Percentiles rank a stretch among this genome's conserved stretches.
Evolutionary conservation across 768 basidiomycete species (phyloP).

Genomic region (Myochromella boudieri): DNA sequence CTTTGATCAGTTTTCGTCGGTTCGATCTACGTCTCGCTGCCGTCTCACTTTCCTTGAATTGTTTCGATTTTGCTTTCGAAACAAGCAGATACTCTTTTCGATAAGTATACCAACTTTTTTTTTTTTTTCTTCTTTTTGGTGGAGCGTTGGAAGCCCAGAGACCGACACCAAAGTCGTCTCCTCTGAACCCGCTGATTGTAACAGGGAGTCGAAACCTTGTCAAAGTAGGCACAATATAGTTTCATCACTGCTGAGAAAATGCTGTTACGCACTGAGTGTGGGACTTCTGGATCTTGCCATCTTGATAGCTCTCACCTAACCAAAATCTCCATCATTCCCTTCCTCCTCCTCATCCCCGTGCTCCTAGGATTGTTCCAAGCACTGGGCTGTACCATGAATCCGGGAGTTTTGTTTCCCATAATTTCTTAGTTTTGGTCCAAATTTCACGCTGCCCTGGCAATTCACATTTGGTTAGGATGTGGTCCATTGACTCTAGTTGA

Average conservation of each 20-base stretch:
- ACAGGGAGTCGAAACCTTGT: background rate
- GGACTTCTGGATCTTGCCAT: too few relatives aligned
- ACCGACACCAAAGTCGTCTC: too few relatives aligned
- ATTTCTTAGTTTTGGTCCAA: background rate
- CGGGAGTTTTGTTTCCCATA: background rate
- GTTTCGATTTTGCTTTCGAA: too few relatives aligned
- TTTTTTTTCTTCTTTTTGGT: too few relatives aligned
- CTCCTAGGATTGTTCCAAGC: background rate
- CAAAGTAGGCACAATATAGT: background rate
- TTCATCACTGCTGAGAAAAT: conserved; percentile 4
- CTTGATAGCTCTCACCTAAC: background rate
- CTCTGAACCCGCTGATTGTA: too few relatives aligned
- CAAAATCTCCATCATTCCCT: background rate
- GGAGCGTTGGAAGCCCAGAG: too few relatives aligned
- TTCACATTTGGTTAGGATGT: background rate
- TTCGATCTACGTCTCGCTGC: too few relatives aligned
- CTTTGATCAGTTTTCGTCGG: too few relatives aligned
- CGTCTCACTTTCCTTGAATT: too few relatives aligned
- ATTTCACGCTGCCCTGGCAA: background rate
- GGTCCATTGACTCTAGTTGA: background rate
- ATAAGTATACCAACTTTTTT: too few relatives aligned
- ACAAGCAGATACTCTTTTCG: too few relatives aligned
- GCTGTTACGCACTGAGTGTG: conserved; percentile 9
- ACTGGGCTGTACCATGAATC: background rate
- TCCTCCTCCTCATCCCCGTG: background rate